Evolutionary conservation across 140 eudicot species (phyloP), one percentile per base, ranked within the genome.

Genomic region (Flaveria floridana): DNA sequence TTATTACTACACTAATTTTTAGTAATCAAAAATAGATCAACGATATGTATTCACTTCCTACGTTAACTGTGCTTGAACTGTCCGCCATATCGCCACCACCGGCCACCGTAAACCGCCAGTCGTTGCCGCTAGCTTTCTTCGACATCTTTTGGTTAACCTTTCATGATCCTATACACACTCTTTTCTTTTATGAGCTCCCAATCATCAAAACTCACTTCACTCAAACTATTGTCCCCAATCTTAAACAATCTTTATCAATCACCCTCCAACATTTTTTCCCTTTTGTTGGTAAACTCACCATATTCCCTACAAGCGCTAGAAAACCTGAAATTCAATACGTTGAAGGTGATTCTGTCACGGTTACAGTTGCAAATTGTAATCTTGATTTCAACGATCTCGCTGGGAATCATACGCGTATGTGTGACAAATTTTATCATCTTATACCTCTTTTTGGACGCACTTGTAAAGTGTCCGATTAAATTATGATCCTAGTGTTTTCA

Each of bases 161-260:
- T 14, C 15, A 25, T 20, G 65, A 58, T 20, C 37, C 34, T 2
- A 37, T 58, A 58, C 65, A 58, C 65, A 58, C 65, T 1, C 37
- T 58, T 37, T 58, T 58, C n/a, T 58, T 58, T 20, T 58, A 58
- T 58, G 65, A 58, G 6, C 65, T 58, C 34, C 65, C 65, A 58
- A 11, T 58, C 65, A 58, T 37, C 25, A 21, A 58, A 58, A 9
- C 37, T 20, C 65, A 21, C 30, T 58, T 58, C 6, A 21, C 2
- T 58, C 7, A 58, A 20, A 58, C 37, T 2, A 58, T 21, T 58
- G 37, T 58, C 2, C 65, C 65, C 37, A 21, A 58, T 58, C 65
- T 58, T 23, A 58, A 21, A 58, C 65, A 58, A 21, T 58, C 65
- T 0, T 58, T 58, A 23, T 58, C 65, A 0, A 23, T 58, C 37